Percentiles rank a stretch among this genome's conserved stretches.
Evolutionary conservation across 352 stramenopile species (phyloP).

Genomic region (Pythium folliculosum): DNA sequence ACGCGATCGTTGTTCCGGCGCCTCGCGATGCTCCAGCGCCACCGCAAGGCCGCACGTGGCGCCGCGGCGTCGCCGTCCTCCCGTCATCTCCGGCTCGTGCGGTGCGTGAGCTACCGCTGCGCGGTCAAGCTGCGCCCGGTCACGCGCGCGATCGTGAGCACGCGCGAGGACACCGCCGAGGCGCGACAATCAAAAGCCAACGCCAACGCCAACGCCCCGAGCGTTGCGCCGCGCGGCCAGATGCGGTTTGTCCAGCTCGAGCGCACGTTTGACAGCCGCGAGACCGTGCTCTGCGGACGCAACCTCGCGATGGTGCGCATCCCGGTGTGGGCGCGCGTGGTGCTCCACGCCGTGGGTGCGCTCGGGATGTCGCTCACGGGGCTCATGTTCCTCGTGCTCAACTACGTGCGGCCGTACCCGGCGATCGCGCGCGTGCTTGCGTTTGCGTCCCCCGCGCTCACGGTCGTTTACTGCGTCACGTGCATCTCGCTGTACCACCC

Average conservation of each 20-base stretch:
- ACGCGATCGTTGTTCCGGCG: slow-evolving; percentile 18
- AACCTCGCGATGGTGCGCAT: slow-evolving; percentile 4
- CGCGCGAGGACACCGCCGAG: not conserved
- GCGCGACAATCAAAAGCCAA: not conserved
- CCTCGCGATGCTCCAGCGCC: not conserved
- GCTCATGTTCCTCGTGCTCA: slow-evolving; percentile 20
- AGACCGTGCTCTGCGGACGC: slow-evolving; percentile 15
- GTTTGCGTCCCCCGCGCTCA: slow-evolving; percentile 1
- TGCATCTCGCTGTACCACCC: slow-evolving; percentile 24
- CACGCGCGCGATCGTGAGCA: not conserved
- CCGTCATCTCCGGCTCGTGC: not conserved
- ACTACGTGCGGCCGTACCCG: slow-evolving; percentile 8
- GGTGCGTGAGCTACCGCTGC: slow-evolving; percentile 26
- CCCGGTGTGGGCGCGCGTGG: not conserved
- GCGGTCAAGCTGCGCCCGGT: slow-evolving; percentile 17
- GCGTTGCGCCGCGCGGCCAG: not conserved
- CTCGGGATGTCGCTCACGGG: slow-evolving; percentile 9
- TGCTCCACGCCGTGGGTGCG: slow-evolving; percentile 3
- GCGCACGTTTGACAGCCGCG: slow-evolving; percentile 18
- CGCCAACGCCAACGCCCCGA: not conserved
- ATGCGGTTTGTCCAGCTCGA: slow-evolving; percentile 8
- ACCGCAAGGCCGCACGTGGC: not conserved
- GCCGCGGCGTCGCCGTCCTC: too few species aligned
- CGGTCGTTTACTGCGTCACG: slow-evolving; percentile 2
- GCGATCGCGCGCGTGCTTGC: not conserved